Evolutionary conservation across 164 flowering plant genomes (phyloP).

Genomic region (Taxillus chinensis): DNA sequence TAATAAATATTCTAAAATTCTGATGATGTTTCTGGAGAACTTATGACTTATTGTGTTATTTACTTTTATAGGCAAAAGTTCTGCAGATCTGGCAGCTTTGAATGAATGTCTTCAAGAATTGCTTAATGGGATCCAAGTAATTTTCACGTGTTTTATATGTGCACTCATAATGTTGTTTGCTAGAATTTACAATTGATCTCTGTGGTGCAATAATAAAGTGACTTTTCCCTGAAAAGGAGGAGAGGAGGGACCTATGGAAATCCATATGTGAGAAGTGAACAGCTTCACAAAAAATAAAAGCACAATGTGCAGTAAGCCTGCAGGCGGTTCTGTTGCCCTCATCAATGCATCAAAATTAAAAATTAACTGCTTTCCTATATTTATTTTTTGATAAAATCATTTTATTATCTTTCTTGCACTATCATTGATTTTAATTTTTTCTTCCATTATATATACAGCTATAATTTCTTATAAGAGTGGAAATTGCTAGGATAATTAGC

Average conservation of each 20-base stretch:
- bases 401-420: neutral
- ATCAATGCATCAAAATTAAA: too few relatives aligned
- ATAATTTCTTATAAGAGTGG: too few relatives aligned
- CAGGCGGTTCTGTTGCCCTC: too few relatives aligned
- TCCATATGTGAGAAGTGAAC: neutral
- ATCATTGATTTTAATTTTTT: neutral
- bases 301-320: neutral
- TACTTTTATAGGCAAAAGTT: slow-evolving; percentile 43
- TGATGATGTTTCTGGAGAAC: neutral
- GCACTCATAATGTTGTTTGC: neutral
- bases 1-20: neutral
- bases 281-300: neutral
- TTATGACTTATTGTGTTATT: neutral
- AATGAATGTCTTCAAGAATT: slow-evolving; percentile 88
- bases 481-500: too few relatives aligned
- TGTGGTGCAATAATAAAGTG: neutral
- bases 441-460: neutral
- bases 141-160: slow-evolving; percentile 2
- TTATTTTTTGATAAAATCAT: neutral
- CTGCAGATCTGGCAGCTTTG: slow-evolving; percentile 62
- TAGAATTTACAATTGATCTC: neutral
- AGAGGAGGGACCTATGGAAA: neutral
- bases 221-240: neutral
- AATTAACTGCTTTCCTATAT: too few relatives aligned
- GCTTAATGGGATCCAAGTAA: slow-evolving; percentile 94